Percentiles rank a stretch among this genome's conserved stretches.
phyloP scores from a whole-genome alignment of 306 rosid species.

The Glycine latifolia region DNA sequence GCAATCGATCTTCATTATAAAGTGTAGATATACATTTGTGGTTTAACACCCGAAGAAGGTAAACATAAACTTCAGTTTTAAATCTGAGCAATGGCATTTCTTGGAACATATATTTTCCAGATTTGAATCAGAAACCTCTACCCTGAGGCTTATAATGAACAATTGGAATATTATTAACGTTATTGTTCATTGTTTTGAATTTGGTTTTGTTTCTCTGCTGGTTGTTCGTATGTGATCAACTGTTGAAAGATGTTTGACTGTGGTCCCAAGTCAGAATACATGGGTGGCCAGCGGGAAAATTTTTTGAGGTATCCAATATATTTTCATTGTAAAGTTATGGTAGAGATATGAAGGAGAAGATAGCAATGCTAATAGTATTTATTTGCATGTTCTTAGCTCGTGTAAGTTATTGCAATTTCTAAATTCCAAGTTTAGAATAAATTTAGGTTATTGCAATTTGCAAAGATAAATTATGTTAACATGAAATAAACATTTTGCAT shows the following conservation, averaged over 20 bases:
- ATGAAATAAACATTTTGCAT: slow-evolving; percentile 15
- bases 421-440: slow-evolving; percentile 19
- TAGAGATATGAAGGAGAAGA: slow-evolving; percentile 35
- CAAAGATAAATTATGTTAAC: neutral
- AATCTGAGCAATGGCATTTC: slow-evolving; percentile 9
- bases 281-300: slow-evolving; percentile 82
- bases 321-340: slow-evolving; percentile 36
- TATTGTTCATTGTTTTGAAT: slow-evolving; percentile 15
- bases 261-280: slow-evolving; percentile 69
- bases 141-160: slow-evolving; percentile 26
- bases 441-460: slow-evolving; percentile 3
- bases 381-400: slow-evolving; percentile 30
- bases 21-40: slow-evolving; percentile 26
- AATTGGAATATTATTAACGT: slow-evolving; percentile 5
- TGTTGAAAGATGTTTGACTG: slow-evolving; percentile 74
- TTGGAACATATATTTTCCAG: slow-evolving; percentile 14
- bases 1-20: neutral
- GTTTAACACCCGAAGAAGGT: slow-evolving; percentile 5
- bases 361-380: slow-evolving; percentile 34
- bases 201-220: slow-evolving; percentile 52
- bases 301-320: slow-evolving; percentile 69
- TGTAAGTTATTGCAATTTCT: neutral
- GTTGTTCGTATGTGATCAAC: slow-evolving; percentile 50
- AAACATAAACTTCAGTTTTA: slow-evolving; percentile 6
- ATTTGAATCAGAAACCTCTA: slow-evolving; percentile 35